Percentiles rank a stretch among this genome's conserved stretches.
These are phyloP conservation scores for Hypsizygus marmoreus DNA, from an alignment of 768 basidiomycete species.

Conservation along the genomic window DNA sequence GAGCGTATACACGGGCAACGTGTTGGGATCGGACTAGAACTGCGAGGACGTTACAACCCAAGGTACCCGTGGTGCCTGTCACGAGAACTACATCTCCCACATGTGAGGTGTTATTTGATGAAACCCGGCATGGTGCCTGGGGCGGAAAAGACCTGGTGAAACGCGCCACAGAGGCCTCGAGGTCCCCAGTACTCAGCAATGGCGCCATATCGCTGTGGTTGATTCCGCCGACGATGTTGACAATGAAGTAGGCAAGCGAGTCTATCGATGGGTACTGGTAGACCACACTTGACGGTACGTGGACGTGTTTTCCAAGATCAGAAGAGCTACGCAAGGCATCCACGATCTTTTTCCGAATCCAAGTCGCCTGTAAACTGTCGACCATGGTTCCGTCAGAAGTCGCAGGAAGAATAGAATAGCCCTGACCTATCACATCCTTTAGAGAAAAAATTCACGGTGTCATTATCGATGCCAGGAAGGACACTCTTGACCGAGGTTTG, in stretches of 20 bases:
- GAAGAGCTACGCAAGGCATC: too few relatives aligned
- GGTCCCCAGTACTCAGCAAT: too few relatives aligned
- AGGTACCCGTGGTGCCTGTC: slow-evolving; percentile 37
- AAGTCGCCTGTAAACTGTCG: slow-evolving; percentile 34
- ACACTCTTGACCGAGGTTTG: too few relatives aligned
- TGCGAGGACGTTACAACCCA: slow-evolving; percentile 32
- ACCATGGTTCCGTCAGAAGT: slow-evolving; percentile 8
- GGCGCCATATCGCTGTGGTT: too few relatives aligned
- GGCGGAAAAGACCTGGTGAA: background rate
- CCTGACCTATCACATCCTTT: slow-evolving; percentile 32
- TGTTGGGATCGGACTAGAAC: slow-evolving; percentile 17
- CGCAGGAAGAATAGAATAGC: slow-evolving; percentile 31
- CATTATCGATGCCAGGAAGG: too few relatives aligned
- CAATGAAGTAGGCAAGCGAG: too few relatives aligned
- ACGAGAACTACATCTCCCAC: slow-evolving; percentile 27
- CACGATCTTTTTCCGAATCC: slow-evolving; percentile 31
- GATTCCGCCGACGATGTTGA: too few relatives aligned
- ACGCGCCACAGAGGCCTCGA: background rate
- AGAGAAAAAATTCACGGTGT: slow-evolving; percentile 8
- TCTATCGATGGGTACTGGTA: slow-evolving; percentile 21
- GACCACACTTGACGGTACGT: background rate
- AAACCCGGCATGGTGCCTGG: background rate
- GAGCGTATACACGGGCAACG: slow-evolving; percentile 28
- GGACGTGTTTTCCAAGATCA: background rate
- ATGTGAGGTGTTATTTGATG: background rate